Evolutionary conservation across 1,139 yeast species (phyloP).

Genomic region (Scheffersomyces lignicola): DNA sequence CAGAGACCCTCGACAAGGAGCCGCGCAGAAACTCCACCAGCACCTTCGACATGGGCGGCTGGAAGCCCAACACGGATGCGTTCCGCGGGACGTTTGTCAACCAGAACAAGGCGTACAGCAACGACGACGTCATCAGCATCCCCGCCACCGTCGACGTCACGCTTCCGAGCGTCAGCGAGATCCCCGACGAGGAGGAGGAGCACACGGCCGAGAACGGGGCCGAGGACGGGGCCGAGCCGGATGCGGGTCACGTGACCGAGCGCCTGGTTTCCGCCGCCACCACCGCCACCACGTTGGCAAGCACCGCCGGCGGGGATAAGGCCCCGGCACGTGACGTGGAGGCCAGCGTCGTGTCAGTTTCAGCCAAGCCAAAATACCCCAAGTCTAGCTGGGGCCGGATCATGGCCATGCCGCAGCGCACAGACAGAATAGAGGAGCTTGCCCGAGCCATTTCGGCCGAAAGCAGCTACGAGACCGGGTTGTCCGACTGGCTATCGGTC

Average conservation of each 20-base stretch:
- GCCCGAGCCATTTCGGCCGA: constrained; percentile 45
- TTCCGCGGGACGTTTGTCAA: constrained; percentile 52
- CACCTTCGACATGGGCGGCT: constrained; percentile 49
- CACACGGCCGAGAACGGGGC: constrained; percentile 11
- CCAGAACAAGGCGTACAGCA: constrained; percentile 12
- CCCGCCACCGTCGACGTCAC: constrained; percentile 48
- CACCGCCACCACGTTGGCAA: too few relatives aligned
- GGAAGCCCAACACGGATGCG: constrained; percentile 53
- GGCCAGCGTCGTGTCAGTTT: too few relatives aligned
- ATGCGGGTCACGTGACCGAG: constrained; percentile 2
- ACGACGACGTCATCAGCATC: constrained; percentile 26
- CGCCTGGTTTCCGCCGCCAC: too few relatives aligned
- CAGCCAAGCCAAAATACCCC: constrained; percentile 22
- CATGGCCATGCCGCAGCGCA: constrained; percentile 42
- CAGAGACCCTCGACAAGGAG: constrained; percentile 2
- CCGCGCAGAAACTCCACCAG: constrained; percentile 35
- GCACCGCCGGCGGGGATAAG: too few relatives aligned
- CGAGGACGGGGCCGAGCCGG: constrained; percentile 5
- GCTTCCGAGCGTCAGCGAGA: constrained; percentile 39
- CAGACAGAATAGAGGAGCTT: constrained; percentile 40
- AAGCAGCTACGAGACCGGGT: constrained; percentile 42
- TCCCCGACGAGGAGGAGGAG: constrained; percentile 28
- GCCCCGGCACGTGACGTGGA: too few relatives aligned
- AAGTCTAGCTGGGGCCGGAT: constrained; percentile 48
- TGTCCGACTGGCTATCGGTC: constrained; percentile 47